Evolutionary conservation across 2,329 filamentous ascomycete species (phyloP), one percentile per base, ranked within the genome.

Genomic region (Aspergillus fijiensis): DNA sequence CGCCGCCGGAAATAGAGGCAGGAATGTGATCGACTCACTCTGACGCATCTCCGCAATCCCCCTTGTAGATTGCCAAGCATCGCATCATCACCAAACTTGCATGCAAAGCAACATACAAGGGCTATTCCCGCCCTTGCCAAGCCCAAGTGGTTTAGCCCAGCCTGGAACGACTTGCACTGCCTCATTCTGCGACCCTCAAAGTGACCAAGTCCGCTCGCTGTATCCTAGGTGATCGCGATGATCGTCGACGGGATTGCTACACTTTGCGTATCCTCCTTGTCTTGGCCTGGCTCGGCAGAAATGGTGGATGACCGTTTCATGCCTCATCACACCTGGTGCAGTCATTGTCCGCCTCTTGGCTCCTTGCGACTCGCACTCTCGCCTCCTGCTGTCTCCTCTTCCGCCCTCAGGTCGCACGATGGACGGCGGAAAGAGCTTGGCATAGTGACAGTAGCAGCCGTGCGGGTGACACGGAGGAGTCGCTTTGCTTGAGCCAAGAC

Each of bases 21-120:
- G 16, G 39, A 35, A 35, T 35, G 33, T 35, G 14, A 35, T 12
- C 33, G 33, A 35, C 33, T 35, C 33, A 35, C 33, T 16, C 33
- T 35, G 33, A 35, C 33, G 33, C 33, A 27, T 21, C 49, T 21
- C 48, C 35, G 16, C 19, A 49, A 49, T n/a, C 42, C 39, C 47
- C 29, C 51, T 45, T 27, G 31, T 4, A 27, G 12, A 25, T 50
- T 39, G 57, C 60, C 64, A 60, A 65, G 64, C 57, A 27, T 51
- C 25, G 39, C 55, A 60, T 57, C 51, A 58, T 60, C 55, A 51
- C 14, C 21, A 19, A 33, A 53, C 39, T 60, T 57, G 51, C 58
- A 55, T 57, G 49, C 0, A 29, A 29, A 29, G 27, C 27, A 2
- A 29, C 27, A 9, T 7, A 59, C 29, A 49, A 45, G 35, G 48